phyloP scores from a whole-genome alignment of 1,284 basidiomycete species.

The Irpex sp. region DNA sequence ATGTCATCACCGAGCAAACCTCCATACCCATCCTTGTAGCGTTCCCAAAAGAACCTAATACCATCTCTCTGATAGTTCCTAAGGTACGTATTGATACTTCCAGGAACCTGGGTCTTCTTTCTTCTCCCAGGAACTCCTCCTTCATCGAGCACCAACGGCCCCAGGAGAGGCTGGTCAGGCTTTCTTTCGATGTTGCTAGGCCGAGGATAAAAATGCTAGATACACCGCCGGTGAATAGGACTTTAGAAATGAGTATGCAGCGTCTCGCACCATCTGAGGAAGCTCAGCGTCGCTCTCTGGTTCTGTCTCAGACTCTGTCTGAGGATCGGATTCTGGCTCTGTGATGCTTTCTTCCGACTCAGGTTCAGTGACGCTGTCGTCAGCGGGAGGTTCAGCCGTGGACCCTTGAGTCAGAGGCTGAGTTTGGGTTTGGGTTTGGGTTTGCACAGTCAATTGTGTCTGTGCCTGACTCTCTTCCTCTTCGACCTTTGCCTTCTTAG shows the following conservation, averaged over 20 bases:
- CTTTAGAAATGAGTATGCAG: conserved; percentile 2
- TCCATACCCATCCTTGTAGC: conserved; percentile 61
- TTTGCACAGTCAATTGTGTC: background rate
- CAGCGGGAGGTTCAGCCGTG: conserved; percentile 7
- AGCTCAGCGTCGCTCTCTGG: conserved; percentile 2
- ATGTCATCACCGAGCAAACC: conserved; percentile 87
- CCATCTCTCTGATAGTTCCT: conserved; percentile 86
- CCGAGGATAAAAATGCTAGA: conserved; percentile 30
- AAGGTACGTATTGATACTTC: conserved; percentile 73
- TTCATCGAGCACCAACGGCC: conserved; percentile 25
- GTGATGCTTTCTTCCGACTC: conserved; percentile 15
- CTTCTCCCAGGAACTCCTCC: conserved; percentile 44
- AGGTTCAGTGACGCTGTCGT: conserved; percentile 20
- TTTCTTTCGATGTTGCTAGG: conserved; percentile 48
- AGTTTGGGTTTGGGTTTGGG: conserved; percentile 8
- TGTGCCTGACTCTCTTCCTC: background rate
- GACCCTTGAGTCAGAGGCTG: background rate
- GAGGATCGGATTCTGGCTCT: conserved; percentile 16
- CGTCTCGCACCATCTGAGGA: conserved; percentile 26
- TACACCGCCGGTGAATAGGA: background rate
- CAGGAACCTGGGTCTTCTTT: conserved; percentile 55
- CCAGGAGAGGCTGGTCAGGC: conserved; percentile 36
- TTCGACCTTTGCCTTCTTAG: conserved; percentile 4
- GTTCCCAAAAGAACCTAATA: conserved; percentile 68
- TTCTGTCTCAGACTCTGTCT: conserved; percentile 17